Evolutionary conservation across 768 basidiomycete genomes (phyloP).

Genomic region (Mycena epipterygia): DNA sequence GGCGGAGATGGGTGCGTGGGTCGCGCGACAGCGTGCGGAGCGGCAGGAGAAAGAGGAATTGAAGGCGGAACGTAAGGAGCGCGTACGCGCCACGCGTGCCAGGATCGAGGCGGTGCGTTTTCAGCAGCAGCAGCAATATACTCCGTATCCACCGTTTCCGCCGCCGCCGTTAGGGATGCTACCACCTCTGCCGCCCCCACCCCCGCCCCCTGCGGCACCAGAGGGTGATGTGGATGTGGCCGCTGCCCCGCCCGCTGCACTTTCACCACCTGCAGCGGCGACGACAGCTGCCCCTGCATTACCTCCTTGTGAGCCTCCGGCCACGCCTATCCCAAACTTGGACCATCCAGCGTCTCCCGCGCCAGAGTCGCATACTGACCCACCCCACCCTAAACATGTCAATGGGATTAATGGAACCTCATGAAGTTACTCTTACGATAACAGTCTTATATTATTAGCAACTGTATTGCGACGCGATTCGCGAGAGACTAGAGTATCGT

Average conservation of each 20-base stretch:
- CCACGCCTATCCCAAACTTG: neutral
- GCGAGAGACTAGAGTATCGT: neutral
- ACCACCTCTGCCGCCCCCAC: neutral
- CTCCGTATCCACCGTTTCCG: constrained; percentile 22
- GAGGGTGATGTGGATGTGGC: constrained; percentile 21
- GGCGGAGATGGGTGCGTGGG: constrained; percentile 57
- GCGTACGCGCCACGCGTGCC: constrained; percentile 19
- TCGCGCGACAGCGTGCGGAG: constrained; percentile 43
- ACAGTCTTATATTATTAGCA: neutral
- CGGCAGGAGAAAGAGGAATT: constrained; percentile 24
- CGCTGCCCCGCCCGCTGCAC: constrained; percentile 12
- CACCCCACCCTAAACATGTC: constrained; percentile 2
- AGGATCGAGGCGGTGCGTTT: constrained; percentile 29
- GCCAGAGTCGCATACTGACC: neutral
- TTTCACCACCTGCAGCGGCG: neutral
- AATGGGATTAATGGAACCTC: constrained; percentile 24
- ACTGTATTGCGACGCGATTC: neutral
- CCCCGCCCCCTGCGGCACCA: neutral
- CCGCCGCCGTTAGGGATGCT: neutral
- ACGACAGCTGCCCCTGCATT: constrained; percentile 24
- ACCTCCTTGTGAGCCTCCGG: neutral
- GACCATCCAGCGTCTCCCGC: neutral
- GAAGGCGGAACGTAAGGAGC: constrained; percentile 29
- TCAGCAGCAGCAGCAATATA: constrained; percentile 26
- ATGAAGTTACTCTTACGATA: constrained; percentile 5